These are phyloP conservation scores for Acanthamoeba lugdunensis DNA, from an alignment of 208 protist species.

Conservation along the genomic window DNA sequence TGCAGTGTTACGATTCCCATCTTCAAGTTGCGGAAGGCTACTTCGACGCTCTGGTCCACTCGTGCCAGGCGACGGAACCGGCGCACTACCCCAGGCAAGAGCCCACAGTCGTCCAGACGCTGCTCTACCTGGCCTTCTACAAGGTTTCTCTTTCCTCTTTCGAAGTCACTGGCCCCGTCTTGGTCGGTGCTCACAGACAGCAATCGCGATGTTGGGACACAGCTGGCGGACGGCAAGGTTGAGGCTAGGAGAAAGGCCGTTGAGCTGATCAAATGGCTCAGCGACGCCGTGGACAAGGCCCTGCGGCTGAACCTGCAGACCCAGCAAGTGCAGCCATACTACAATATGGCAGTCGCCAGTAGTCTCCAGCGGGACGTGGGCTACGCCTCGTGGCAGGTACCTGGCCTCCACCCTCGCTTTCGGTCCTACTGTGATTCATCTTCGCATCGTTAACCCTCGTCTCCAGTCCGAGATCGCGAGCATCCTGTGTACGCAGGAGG, in stretches of 20 bases:
- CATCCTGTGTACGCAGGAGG: slow-evolving; percentile 54
- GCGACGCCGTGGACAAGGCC: neutral
- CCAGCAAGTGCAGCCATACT: slow-evolving; percentile 32
- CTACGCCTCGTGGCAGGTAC: slow-evolving; percentile 68
- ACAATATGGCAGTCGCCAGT: slow-evolving; percentile 57
- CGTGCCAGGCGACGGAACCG: slow-evolving; percentile 9
- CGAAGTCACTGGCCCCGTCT: too few species aligned
- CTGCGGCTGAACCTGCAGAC: neutral
- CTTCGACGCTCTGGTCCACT: slow-evolving; percentile 35
- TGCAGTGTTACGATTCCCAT: slow-evolving; percentile 68
- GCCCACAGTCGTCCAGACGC: neutral
- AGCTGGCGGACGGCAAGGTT: slow-evolving; percentile 46
- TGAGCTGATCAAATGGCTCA: slow-evolving; percentile 45
- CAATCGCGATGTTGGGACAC: neutral
- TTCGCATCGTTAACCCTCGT: too few species aligned
- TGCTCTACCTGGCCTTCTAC: slow-evolving; percentile 60
- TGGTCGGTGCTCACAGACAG: neutral
- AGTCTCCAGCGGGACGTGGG: slow-evolving; percentile 54
- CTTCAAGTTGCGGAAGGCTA: slow-evolving; percentile 55
- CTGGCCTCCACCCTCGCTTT: neutral
- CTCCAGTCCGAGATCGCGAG: slow-evolving; percentile 58
- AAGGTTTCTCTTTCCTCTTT: neutral
- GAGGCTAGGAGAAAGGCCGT: slow-evolving; percentile 5
- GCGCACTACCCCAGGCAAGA: slow-evolving; percentile 28
- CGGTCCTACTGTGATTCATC: neutral